Percentiles rank a stretch among this genome's conserved stretches.
Conservation (phyloP, 257 asterid genomes). For the Coffea eugenioides region DNA sequence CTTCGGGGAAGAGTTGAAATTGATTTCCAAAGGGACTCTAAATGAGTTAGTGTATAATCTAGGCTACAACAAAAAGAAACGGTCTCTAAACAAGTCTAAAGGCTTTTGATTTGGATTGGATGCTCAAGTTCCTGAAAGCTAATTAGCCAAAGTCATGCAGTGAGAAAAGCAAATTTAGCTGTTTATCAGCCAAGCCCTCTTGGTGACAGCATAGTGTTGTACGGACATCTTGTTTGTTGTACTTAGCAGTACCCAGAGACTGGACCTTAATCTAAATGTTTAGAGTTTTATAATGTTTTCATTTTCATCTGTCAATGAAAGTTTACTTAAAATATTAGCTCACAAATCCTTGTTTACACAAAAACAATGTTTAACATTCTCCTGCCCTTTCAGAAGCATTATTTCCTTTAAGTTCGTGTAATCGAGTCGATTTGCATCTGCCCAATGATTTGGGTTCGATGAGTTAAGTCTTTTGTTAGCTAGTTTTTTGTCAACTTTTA, state of each 20-base stretch:
- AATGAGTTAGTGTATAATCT: background rate
- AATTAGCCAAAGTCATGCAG: background rate
- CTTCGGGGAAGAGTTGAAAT: background rate
- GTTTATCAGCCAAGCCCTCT: background rate
- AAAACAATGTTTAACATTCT: too few relatives aligned
- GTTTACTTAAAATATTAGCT: too few relatives aligned
- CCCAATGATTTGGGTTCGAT: background rate
- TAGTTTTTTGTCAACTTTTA: too few relatives aligned
- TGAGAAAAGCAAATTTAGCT: background rate
- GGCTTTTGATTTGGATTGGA: background rate
- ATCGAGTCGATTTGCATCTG: background rate
- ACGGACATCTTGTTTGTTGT: background rate
- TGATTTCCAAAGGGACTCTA: background rate
- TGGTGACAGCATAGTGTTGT: background rate
- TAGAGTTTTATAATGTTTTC: background rate
- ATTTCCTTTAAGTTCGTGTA: background rate
- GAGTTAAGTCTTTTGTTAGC: background rate
- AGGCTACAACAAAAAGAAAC: background rate
- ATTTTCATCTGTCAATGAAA: background rate
- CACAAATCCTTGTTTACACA: background rate
- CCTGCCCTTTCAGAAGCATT: background rate
- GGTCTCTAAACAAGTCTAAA: too few relatives aligned
- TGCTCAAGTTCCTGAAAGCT: background rate
- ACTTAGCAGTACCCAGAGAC: background rate
- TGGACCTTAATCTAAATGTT: background rate